Conservation (phyloP, 768 basidiomycete genomes). For the Cystobasidium tubakii region DNA sequence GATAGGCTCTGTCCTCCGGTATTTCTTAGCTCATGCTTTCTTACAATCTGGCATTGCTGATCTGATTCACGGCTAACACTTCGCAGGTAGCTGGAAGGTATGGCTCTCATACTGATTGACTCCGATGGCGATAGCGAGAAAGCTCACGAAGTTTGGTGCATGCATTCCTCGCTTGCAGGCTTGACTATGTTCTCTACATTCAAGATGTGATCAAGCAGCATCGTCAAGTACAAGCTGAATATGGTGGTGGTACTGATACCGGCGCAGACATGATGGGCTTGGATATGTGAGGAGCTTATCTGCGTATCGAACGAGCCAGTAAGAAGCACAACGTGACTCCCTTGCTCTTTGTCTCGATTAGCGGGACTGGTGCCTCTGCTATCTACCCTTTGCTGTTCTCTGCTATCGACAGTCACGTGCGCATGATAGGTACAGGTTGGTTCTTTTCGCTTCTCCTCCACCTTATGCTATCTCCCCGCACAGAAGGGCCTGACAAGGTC, state of each 20-base stretch:
- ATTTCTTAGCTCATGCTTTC: neutral
- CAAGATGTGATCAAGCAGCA: conserved; percentile 57
- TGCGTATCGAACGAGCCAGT: too few species aligned
- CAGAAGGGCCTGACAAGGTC: neutral
- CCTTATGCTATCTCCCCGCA: too few species aligned
- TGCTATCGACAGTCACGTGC: conserved; percentile 56
- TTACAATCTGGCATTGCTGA: neutral
- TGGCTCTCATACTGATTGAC: neutral
- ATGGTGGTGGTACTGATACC: conserved; percentile 55
- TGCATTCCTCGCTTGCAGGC: conserved; percentile 51
- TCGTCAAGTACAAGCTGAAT: conserved; percentile 55
- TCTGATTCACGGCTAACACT: neutral
- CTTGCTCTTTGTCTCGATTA: neutral
- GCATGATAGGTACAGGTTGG: conserved; percentile 65
- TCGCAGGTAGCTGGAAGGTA: conserved; percentile 69
- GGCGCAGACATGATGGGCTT: conserved; percentile 42
- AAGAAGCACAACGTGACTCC: too few species aligned
- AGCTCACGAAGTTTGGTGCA: neutral
- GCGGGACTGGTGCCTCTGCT: conserved; percentile 83
- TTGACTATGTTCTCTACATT: conserved; percentile 83
- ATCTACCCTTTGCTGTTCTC: conserved; percentile 79
- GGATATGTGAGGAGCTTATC: neutral
- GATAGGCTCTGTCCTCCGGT: conserved; percentile 85
- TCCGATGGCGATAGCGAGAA: neutral
- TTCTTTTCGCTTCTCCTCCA: neutral